A percentile compares a stretch with the other conserved stretches of the same genome.
These are phyloP conservation scores for Alternaria rosae DNA, from an alignment of 2,329 filamentous ascomycete species.

Conservation along the genomic window DNA sequence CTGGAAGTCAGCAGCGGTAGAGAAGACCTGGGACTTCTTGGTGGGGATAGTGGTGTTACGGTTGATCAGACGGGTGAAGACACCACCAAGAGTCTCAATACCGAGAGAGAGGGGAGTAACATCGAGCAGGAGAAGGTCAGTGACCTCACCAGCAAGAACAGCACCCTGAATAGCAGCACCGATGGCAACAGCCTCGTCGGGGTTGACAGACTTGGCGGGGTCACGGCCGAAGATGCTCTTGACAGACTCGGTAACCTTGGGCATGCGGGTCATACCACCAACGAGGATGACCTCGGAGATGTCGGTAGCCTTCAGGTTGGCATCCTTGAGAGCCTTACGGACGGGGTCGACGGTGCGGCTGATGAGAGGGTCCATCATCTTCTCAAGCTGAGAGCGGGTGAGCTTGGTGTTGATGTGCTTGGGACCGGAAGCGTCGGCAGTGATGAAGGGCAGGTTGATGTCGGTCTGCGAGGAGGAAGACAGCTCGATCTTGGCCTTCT, in stretches of 20 bases:
- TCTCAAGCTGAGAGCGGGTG: conserved; percentile 89
- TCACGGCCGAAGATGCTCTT: conserved; percentile 97
- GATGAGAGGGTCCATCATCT: conserved; percentile 90
- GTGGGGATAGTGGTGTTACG: conserved; percentile 99
- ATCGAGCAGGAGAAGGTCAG: conserved; percentile 92
- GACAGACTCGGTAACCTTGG: conserved; percentile 94
- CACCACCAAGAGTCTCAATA: conserved; percentile 97
- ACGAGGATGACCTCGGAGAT: conserved; percentile 98
- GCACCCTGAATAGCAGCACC: conserved; percentile 97
- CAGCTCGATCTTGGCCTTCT: conserved; percentile 99
- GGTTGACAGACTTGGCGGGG: conserved; percentile 97
- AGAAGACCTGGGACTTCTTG: conserved; percentile 99
- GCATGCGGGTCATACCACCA: conserved; percentile 99
- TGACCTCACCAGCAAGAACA: conserved; percentile 95
- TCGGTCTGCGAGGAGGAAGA: conserved; percentile 95
- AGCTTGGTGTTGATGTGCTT: conserved; percentile 99
- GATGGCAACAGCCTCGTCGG: conserved; percentile 96
- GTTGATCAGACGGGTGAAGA: conserved; percentile 98
- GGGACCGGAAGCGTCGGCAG: conserved; percentile 90
- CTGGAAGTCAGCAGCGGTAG: conserved; percentile 97
- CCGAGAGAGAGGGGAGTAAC: conserved; percentile 95
- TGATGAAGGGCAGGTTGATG: conserved; percentile 99
- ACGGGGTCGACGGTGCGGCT: conserved; percentile 87
- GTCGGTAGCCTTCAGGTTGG: conserved; percentile 86
- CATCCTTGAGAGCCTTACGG: conserved; percentile 96